Base-by-base conservation (phyloP, 2,329 filamentous ascomycete genomes). In the Bipolaris bicolor region DNA sequence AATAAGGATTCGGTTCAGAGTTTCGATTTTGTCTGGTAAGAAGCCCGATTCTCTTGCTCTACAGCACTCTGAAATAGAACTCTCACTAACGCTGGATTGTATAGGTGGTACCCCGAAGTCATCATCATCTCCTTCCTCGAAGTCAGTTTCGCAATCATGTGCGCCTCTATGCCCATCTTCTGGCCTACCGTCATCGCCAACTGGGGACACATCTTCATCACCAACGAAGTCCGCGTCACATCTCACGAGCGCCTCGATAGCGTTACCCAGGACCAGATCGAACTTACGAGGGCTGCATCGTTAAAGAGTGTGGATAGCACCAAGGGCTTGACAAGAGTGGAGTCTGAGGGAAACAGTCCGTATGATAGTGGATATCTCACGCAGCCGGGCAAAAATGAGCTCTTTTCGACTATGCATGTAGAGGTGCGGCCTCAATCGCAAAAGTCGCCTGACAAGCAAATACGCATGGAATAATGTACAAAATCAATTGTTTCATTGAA, bases 141-240 rank as follows among this genome's bases (percentile, higher is more conserved):
- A 53, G 60, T 76, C 47, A 67, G 75, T 33, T 69, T 76, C 43
- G 73, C 73, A 13, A 74, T 76, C 52, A 70, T 74, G 22, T 74
- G 69, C 59, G 73, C 72, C 29, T 73, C 70, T 7, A 72, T 76
- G 55, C 74, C 74, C 15, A 74, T 76, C 33, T 76, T 76, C 64
- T 76, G 74, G 74, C 73, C 72, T 6, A 58, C 66, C 13, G 60
- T 76, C 33, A 54, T 69, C 11, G 49, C 62, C n/a, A 63, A 64
- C n/a, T 65, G 64, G 43, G 67, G 61, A 9, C 62, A 71, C 6
- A 76, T 76, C 33, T 72, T 75, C 41, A 69, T 76, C 39, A 72
- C 71, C 3, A 68, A 71, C 40, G 73, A 76, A 55, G 70, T 76
- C 16, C 65, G 64, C 20, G 67, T 76, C 7, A 67, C 63, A 16